A percentile compares a stretch with the other conserved stretches of the same genome.
Evolutionary conservation across 164 flowering plant genomes (phyloP).

Genomic region (Cinnamomum chago): DNA sequence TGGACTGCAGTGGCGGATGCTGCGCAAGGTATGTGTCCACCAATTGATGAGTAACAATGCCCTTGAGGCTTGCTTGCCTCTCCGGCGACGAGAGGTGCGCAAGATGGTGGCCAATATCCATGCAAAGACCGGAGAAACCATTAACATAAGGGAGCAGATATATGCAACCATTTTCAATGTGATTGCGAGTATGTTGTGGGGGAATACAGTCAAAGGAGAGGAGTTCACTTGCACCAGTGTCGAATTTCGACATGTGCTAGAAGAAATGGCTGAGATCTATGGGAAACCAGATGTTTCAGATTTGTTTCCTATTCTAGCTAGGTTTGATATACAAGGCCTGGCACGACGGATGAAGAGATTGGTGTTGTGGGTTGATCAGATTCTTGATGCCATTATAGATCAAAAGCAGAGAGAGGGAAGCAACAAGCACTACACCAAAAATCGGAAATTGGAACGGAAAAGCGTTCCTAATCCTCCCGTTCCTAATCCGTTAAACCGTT

Average conservation of each 20-base stretch:
- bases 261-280: conserved; percentile 23
- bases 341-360: conserved; percentile 19
- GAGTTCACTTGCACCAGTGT: conserved; percentile 17
- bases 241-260: conserved; percentile 30
- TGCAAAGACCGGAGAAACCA: conserved; percentile 7
- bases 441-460: no score
- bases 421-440: no score
- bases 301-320: conserved; percentile 34
- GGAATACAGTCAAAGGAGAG: conserved; percentile 17
- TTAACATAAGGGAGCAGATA: conserved; percentile 13
- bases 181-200: conserved; percentile 20
- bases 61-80: conserved; percentile 3
- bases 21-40: conserved; percentile 6
- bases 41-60: conserved; percentile 13
- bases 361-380: conserved; percentile 23
- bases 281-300: conserved; percentile 52
- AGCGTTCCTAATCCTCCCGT: no score
- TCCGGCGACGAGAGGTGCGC: conserved; percentile 16
- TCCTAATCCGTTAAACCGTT: no score
- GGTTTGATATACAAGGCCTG: conserved; percentile 51
- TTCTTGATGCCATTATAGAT: conserved; percentile 31
- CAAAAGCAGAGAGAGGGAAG: conserved; percentile 14
- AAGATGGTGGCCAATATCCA: conserved; percentile 7
- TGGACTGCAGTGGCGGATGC: conserved; percentile 13
- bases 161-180: background rate